Evolutionary conservation across 352 stramenopile species (phyloP), one percentile per base, ranked within the genome.

Genomic region (Aphanomyces astaci): DNA sequence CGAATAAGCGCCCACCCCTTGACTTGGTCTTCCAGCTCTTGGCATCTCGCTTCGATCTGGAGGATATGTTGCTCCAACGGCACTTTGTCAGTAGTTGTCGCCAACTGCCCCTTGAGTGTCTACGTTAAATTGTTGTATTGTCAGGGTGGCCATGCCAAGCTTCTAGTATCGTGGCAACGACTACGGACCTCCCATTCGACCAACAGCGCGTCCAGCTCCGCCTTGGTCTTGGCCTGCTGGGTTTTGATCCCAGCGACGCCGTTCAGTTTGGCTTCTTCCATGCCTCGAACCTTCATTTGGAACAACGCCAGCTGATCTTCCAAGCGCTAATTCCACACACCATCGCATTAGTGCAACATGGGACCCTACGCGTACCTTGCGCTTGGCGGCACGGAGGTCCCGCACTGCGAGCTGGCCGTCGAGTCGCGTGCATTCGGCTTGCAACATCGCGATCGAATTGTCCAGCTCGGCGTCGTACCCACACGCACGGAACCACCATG

Each of bases 391-490:
- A 5, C 45, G 45, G 19, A 53, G 45, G 13, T 53, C 45, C 45
- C 13, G 45, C 9, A 25, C 45, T 25, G 4, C 19, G 45, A 53
- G 45, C 22, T 53, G 13, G 9, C 19, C 4, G 9, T 25, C 45
- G 9, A 53, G 5, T n/a, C 19, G 9, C 33, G 25, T 30, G 15
- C 5, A 25, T 45, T 62, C 25, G 10, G 53, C 30, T 0, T 19
- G 31, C 53, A 46, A 15, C 53, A 62, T 62, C 11, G 53, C 53
- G 22, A 62, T 62, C 2, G 28, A n/a, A 31, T 62, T 62, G 31
- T 15, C 53, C 3, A 62, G 53, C 31, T 62, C 53, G 31, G 32
- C n/a, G 10, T 62, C 53, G 53, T 62, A 62, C 10, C 53, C 30
- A 2, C 25, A 39, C 25, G 53, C 53, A 4, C 31, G 28, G 25